phyloP scores from a whole-genome alignment of 495 filamentous ascomycete genomes.

The Glonium stellatum region DNA sequence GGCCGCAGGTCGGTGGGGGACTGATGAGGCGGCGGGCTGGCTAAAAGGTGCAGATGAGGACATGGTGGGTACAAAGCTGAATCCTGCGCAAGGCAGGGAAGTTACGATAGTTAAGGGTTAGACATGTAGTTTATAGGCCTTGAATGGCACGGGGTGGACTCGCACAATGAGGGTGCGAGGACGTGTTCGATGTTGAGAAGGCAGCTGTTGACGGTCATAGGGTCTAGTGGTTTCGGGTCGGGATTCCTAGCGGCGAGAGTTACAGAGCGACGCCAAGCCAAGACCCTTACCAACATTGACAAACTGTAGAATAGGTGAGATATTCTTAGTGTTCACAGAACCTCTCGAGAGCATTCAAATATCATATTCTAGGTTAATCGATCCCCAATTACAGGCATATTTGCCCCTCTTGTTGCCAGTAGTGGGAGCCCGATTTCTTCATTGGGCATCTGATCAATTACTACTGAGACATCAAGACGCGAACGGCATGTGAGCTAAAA shows the following conservation, averaged over 20 bases:
- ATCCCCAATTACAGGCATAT: too few relatives aligned
- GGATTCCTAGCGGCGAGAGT: neutral
- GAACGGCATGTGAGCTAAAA: too few relatives aligned
- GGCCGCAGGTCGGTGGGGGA: conserved; percentile 25
- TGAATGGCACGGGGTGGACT: neutral
- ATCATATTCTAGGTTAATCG: too few relatives aligned
- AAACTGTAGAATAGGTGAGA: too few relatives aligned
- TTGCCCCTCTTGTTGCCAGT: too few relatives aligned
- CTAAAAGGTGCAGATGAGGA: conserved; percentile 27
- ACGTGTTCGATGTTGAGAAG: neutral
- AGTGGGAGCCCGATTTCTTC: too few relatives aligned
- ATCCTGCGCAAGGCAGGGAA: conserved; percentile 24
- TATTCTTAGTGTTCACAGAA: too few relatives aligned
- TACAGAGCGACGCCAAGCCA: neutral
- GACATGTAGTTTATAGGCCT: conserved; percentile 17
- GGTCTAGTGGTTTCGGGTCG: neutral
- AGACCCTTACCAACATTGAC: neutral
- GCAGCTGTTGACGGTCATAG: conserved; percentile 6
- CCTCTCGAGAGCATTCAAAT: too few relatives aligned
- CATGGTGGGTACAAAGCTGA: conserved; percentile 23
- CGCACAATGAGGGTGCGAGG: conserved; percentile 1
- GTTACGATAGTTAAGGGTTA: conserved; percentile 8
- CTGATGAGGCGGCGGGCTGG: conserved; percentile 22
- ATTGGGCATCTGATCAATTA: too few relatives aligned
- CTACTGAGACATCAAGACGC: too few relatives aligned